Base-by-base conservation (phyloP, 495 filamentous ascomycete genomes). In the Tetracladium setigerum region DNA sequence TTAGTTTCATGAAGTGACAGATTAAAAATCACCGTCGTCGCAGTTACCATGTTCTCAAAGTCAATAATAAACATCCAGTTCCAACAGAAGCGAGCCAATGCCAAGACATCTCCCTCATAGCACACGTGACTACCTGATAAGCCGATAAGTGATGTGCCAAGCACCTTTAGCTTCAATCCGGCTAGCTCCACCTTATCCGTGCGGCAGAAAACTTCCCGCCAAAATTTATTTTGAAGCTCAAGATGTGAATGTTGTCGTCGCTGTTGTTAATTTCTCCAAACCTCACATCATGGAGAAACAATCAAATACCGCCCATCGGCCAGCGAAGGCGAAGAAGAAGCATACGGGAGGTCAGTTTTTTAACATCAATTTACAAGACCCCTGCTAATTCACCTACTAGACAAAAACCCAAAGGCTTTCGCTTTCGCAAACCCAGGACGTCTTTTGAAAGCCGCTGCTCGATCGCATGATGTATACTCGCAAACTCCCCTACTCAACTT, bases 261-360 rank as follows among this genome's bases (percentile, higher is more conserved):
- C 7, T 7, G 22, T 27, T 13, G 47, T 30, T 2, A 14, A 18
- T 37, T 19, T 27, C 22, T 34, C 18, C n/a, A n/a, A 1, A 39
- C 41, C 17, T 4, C 50, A 31, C 27, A 34, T 30, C 50, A 92
- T 91, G 85, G 87, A 92, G 63, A 70, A 83, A 46, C 90, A 96
- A 66, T 62, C 70, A n/a, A 89, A 97, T 62, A 80, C 86, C 64
- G 73, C 86, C 45, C 91, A 97, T 74, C 74, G 89, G 47, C 83
- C 86, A 60, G 68, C 82, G 2, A 96, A 95, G 67, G 87, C 89
- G 66, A 95, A 95, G 76, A 95, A 95, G 74, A 81, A 84, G 61
- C 80, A 78, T 50, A 68, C 72, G 46, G 74, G 79, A 48, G 64
- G 61, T 65, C 36, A 30, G 61, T 57, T 8, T 5, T 36, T 9